Percentiles rank a stretch among this genome's conserved stretches.
Conservation (phyloP, 2,329 filamentous ascomycete species). For the Aspergillus japonicus region DNA sequence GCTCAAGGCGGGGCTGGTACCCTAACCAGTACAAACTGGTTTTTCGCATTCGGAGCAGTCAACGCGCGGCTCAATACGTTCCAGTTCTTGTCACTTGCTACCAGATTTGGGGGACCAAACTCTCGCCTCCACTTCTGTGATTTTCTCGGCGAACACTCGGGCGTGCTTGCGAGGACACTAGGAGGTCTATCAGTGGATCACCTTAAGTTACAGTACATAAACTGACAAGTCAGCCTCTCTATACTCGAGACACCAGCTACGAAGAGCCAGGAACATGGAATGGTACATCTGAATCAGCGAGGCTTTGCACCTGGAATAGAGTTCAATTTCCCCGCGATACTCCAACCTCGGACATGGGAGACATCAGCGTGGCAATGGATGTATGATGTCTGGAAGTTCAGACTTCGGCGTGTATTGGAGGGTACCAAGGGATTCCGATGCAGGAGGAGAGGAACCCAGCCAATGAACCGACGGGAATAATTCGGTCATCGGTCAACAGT, state of each 20-base stretch:
- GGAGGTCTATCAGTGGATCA: neutral
- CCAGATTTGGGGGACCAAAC: neutral
- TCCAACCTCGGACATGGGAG: neutral
- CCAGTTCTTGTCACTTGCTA: neutral
- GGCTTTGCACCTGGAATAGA: neutral
- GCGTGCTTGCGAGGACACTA: neutral
- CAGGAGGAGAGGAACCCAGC: neutral
- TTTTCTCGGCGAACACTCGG: slow-evolving; percentile 18
- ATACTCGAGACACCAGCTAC: neutral
- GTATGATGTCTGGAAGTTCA: neutral
- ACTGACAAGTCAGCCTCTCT: neutral
- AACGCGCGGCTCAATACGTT: neutral
- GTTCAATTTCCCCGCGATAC: neutral
- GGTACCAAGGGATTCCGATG: neutral
- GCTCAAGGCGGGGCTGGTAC: neutral
- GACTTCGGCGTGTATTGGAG: neutral
- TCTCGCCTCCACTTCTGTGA: slow-evolving; percentile 9
- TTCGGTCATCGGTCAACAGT: slow-evolving; percentile 1
- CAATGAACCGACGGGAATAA: neutral
- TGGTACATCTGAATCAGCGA: neutral
- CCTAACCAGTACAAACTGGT: neutral
- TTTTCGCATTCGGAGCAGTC: neutral
- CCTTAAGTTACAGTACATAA: neutral
- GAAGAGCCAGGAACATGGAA: neutral
- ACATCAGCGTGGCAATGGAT: neutral